A percentile compares a stretch with the other conserved stretches of the same genome.
Conservation (phyloP, 768 basidiomycete species). For the Rhodocollybia butyracea region DNA sequence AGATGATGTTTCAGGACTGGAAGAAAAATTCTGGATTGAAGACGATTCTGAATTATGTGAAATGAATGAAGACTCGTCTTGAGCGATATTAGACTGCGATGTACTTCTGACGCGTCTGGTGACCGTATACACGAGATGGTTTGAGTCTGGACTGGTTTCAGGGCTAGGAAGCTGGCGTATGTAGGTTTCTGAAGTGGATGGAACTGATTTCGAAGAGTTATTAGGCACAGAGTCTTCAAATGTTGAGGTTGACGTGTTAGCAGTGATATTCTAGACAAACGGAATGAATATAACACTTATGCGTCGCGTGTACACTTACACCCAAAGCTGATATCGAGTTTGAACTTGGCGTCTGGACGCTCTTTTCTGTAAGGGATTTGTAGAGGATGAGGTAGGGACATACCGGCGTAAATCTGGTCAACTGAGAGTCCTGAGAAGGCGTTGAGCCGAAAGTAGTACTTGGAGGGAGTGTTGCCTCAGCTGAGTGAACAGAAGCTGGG, state of each 20-base stretch:
- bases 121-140: background rate
- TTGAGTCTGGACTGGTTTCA: background rate
- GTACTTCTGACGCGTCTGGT: background rate
- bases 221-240: background rate
- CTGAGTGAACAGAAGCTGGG: background rate
- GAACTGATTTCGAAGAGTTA: background rate
- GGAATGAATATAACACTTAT: background rate
- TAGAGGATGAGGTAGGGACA: background rate
- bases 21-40: background rate
- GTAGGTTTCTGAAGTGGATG: slow-evolving; percentile 8
- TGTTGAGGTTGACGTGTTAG: background rate
- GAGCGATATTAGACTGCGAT: background rate
- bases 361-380: background rate
- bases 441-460: slow-evolving; percentile 1
- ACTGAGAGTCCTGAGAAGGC: slow-evolving; percentile 16
- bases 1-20: background rate
- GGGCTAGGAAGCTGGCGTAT: slow-evolving; percentile 16
- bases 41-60: background rate
- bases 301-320: background rate
- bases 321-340: background rate
- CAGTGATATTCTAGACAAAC: background rate
- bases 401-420: slow-evolving; percentile 6
- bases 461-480: background rate
- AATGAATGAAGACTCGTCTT: background rate
- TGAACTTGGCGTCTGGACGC: background rate